Base-by-base conservation (phyloP, 306 rosid genomes). In the Dalbergia cochinchinensis region DNA sequence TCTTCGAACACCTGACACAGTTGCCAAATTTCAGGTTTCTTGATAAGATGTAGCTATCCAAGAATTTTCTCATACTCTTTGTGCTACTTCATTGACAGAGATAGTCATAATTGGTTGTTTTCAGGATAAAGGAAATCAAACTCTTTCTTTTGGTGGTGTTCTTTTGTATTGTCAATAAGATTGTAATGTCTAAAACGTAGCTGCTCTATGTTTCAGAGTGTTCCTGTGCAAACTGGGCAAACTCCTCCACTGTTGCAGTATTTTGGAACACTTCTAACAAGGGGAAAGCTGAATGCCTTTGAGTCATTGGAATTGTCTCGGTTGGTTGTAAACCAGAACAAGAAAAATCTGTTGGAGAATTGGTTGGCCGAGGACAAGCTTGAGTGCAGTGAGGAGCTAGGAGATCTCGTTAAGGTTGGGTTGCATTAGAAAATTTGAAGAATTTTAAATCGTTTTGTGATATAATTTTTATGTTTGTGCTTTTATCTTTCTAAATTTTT, bases 301-400 rank as follows among this genome's bases (percentile, higher is more conserved):
- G 99, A 96, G 87, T 96, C 99, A 9, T 80, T 96, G 85, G 99
- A 96, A 73, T 74, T 96, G 69, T 96, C 99, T 37, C 94, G 99
- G 78, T 92, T 96, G 82, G 99, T 96, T 69, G 99, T 96, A 81
- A 96, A 96, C 86, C 99, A 96, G 88, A 96, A 96, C 91, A 96
- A 96, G 91, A 96, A 96, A 88, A 96, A 93, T 84, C 91, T 96
- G 34, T 84, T 96, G 91, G 99, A 96, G 63, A 96, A 96, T 81
- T 96, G 99, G 99, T 86, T 96, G 91, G 99, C 98, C 5, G 99
- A 96, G 86, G 99, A 96, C 90, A 96, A 96, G 87, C 94, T 96
- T 69, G 99, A 96, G 85, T 96, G 99, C 89, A 96, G 99, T n/a
- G 99, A 96, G 88, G 99, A 96, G 64, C 85, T 96, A 13, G 99